A percentile compares a stretch with the other conserved stretches of the same genome.
These are phyloP conservation scores for Phytophthora cactorum DNA, from an alignment of 352 stramenopile genomes.

Conservation along the genomic window DNA sequence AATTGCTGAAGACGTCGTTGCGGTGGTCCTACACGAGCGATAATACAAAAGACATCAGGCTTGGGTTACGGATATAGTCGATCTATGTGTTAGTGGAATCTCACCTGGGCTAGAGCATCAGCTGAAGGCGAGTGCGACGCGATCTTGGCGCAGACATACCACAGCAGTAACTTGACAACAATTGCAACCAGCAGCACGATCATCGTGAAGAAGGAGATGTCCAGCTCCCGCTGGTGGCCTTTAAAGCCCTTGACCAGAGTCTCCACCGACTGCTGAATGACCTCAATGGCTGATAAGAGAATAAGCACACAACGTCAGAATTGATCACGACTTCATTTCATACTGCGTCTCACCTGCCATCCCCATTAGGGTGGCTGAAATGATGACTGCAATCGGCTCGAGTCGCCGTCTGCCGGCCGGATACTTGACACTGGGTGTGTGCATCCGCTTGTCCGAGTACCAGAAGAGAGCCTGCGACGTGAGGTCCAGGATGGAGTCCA, in stretches of 20 bases:
- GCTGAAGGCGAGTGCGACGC: slow-evolving; percentile 68
- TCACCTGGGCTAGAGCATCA: slow-evolving; percentile 76
- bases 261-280: slow-evolving; percentile 93
- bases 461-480: slow-evolving; percentile 94
- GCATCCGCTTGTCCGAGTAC: slow-evolving; percentile 94
- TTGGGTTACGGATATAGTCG: slow-evolving; percentile 4
- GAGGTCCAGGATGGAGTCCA: slow-evolving; percentile 95
- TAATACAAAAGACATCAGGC: background rate
- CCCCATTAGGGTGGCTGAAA: slow-evolving; percentile 97
- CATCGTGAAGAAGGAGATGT: slow-evolving; percentile 76
- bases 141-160: slow-evolving; percentile 80
- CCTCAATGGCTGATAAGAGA: slow-evolving; percentile 84
- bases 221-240: slow-evolving; percentile 65
- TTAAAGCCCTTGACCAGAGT: slow-evolving; percentile 78
- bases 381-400: slow-evolving; percentile 96
- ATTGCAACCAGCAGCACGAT: slow-evolving; percentile 75
- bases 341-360: slow-evolving; percentile 79
- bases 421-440: slow-evolving; percentile 92
- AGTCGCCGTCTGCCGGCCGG: slow-evolving; percentile 92
- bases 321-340: background rate
- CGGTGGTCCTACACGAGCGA: slow-evolving; percentile 90
- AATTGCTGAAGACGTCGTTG: slow-evolving; percentile 97
- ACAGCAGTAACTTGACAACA: slow-evolving; percentile 83
- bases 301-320: slow-evolving; percentile 11
- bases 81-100: too few relatives aligned